phyloP scores from a whole-genome alignment of 306 rosid genomes.

The Vicia faba region DNA sequence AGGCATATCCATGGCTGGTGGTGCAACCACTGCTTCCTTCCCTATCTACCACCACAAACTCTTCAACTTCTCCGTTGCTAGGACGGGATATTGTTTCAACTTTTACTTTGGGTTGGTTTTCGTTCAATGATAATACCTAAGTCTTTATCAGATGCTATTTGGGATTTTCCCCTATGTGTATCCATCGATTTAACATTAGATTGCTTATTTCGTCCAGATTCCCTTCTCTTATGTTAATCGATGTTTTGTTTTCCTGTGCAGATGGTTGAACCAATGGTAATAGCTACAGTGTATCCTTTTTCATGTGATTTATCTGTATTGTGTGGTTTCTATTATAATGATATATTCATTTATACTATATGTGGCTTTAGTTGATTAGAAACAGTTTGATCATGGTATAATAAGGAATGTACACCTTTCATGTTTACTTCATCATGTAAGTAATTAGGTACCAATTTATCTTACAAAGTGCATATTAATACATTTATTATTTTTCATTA shows the following conservation, averaged over 20 bases:
- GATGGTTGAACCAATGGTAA: conserved; percentile 91
- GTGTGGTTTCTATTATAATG: conserved; percentile 14
- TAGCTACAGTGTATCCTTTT: conserved; percentile 86
- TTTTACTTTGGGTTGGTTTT: too few species aligned
- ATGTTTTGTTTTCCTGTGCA: conserved; percentile 44
- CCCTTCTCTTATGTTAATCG: conserved; percentile 7
- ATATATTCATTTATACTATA: conserved; percentile 6
- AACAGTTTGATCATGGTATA: conserved; percentile 9
- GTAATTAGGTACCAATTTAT: not conserved
- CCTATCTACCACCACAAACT: conserved; percentile 43
- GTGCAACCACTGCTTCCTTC: conserved; percentile 49
- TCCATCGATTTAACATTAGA: conserved; percentile 3
- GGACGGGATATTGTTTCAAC: too few species aligned
- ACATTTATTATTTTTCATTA: not conserved
- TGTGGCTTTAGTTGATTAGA: conserved; percentile 9
- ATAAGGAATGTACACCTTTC: not conserved
- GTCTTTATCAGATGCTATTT: not conserved
- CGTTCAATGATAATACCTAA: not conserved
- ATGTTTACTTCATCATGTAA: not conserved
- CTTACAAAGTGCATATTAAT: not conserved
- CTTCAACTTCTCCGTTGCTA: too few species aligned
- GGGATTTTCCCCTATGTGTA: not conserved
- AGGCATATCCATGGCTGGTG: conserved; percentile 48
- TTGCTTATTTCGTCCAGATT: conserved; percentile 22
- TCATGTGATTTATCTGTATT: not conserved